Evolutionary conservation across 2,329 filamentous ascomycete genomes (phyloP), one percentile per base, ranked within the genome.

Genomic region (Diplodia corticola): DNA sequence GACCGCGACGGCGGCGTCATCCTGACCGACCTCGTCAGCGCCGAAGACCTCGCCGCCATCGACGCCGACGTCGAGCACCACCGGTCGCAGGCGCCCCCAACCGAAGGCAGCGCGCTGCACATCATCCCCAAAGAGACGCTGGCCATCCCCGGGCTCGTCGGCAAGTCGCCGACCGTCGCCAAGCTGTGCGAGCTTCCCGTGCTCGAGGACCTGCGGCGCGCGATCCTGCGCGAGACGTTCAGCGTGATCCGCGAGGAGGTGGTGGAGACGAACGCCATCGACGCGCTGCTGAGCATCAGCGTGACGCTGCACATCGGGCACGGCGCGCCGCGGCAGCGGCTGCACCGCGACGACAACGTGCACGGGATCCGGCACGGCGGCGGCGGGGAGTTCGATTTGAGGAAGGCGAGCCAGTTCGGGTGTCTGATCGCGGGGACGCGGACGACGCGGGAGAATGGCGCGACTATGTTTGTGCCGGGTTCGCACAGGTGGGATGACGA

Each of bases 1-100:
- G 74, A 74, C 4, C 71, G 73, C 1, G 75, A 77, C 54, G 76
- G 76, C 28, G 76, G 72, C 22, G 48, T 78, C 3, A 76, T 78
- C 65, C 65, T 78, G 9, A 74, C 69, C 5, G 69, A 73, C 54
- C 67, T 77, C 24, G 73, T 71, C 10, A 64, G 69, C 0, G 17
- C 24, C 9, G 68, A 70, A 9, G 69, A 77, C 3, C 64, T 78
- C 15, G 63, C 69, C 2, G 59, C 69, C 15, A 73, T 76, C 37
- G 70, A 74, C 20, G 33, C 64, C 3, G 73, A 76, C 9, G 20
- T 71, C 53, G 65, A 60, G 53, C 37, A 66, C 28, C 69, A 67
- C 57, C 65, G 30, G 44, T 44, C 67, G 17, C 13, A 61, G 22
- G 64, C 53, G 9, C 35, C 57, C 7, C 35, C 64, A 2, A 65